Evolutionary conservation across 192 early-diverging fungal species (phyloP).

Genomic region (Lobulomyces angularis): DNA sequence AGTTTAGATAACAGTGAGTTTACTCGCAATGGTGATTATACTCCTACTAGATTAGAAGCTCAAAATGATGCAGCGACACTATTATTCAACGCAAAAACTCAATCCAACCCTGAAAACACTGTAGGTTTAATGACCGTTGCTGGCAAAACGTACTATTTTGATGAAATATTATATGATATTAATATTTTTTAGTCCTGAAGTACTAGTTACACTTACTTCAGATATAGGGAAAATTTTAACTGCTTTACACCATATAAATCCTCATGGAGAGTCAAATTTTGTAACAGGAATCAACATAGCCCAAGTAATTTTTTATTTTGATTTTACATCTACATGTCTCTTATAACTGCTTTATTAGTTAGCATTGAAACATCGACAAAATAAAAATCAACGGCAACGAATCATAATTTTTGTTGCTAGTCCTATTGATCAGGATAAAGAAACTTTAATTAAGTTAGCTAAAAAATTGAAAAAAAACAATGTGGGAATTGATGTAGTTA

Average conservation of each 20-base stretch:
- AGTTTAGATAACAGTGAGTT: slow-evolving; percentile 95
- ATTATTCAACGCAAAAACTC: slow-evolving; percentile 81
- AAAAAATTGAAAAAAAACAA: slow-evolving; percentile 99
- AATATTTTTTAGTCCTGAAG: slow-evolving; percentile 56
- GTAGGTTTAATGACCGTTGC: slow-evolving; percentile 91
- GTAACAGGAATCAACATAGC: slow-evolving; percentile 88
- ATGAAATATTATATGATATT: not conserved
- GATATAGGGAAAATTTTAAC: slow-evolving; percentile 85
- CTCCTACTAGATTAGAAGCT: slow-evolving; percentile 82
- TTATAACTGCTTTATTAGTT: slow-evolving; percentile 33
- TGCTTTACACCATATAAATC: slow-evolving; percentile 65
- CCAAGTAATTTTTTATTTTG: slow-evolving; percentile 62
- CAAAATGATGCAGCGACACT: slow-evolving; percentile 88
- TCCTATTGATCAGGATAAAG: slow-evolving; percentile 68
- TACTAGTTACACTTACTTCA: slow-evolving; percentile 78
- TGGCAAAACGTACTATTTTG: slow-evolving; percentile 57
- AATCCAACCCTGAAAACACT: slow-evolving; percentile 88
- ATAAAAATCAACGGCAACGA: slow-evolving; percentile 87
- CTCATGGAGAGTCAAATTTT: slow-evolving; percentile 63
- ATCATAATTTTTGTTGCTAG: slow-evolving; percentile 91
- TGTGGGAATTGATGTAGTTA: slow-evolving; percentile 85
- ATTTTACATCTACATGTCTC: too few species aligned
- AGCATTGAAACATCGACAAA: slow-evolving; percentile 91
- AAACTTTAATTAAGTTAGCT: slow-evolving; percentile 68
- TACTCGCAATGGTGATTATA: slow-evolving; percentile 97